Percentiles rank a stretch among this genome's conserved stretches.
phyloP scores from a whole-genome alignment of 139 green algal genomes.

The Eudorina sp. region DNA sequence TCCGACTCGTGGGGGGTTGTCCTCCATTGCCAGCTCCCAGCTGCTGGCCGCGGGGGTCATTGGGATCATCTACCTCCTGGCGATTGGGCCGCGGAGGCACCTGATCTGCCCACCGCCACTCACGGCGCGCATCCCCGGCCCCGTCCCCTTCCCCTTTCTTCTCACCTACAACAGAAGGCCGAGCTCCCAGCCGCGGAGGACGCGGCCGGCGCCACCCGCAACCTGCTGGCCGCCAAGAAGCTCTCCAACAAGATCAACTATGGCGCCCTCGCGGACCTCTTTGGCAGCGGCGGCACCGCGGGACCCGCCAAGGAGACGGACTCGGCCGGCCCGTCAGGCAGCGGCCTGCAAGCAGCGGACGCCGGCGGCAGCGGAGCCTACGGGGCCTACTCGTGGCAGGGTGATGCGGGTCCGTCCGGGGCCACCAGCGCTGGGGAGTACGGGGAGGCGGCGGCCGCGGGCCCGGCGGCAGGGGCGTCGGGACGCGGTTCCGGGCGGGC shows the following conservation, averaged over 20 bases:
- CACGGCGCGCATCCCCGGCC: too few relatives aligned
- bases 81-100: too few relatives aligned
- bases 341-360: background rate
- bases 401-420: background rate
- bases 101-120: too few relatives aligned
- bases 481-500: slow-evolving; percentile 11
- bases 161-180: slow-evolving; percentile 33
- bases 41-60: too few relatives aligned
- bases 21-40: too few relatives aligned
- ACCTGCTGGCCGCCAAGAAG: slow-evolving; percentile 79
- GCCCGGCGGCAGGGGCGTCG: slow-evolving; percentile 3
- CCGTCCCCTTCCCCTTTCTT: too few relatives aligned
- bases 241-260: slow-evolving; percentile 94
- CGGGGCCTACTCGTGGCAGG: background rate
- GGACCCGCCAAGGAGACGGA: background rate
- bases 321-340: too few relatives aligned
- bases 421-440: background rate
- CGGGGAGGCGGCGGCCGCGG: background rate
- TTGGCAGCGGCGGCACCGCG: background rate
- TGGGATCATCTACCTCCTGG: too few relatives aligned
- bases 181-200: slow-evolving; percentile 50
- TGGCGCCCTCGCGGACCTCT: slow-evolving; percentile 74
- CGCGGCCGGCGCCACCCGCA: slow-evolving; percentile 65
- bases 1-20: too few relatives aligned
- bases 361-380: background rate